Evolutionary conservation across 2,329 filamentous ascomycete species (phyloP).

Genomic region (Ilyonectria robusta): DNA sequence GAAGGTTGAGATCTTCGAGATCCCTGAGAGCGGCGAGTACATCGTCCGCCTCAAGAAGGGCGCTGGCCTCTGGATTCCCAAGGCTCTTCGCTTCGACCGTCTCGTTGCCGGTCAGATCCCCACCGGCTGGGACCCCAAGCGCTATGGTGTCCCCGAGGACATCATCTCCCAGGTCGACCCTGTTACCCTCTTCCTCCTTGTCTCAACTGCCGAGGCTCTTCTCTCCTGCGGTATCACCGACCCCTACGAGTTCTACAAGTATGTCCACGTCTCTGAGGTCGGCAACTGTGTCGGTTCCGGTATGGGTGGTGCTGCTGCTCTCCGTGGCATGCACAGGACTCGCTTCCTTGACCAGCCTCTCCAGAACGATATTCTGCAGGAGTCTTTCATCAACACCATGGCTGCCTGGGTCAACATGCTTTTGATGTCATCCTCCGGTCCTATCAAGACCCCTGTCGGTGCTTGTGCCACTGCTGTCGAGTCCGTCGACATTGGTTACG

Average conservation of each 20-base stretch:
- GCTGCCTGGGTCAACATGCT: constrained; percentile 99
- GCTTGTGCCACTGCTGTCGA: constrained; percentile 98
- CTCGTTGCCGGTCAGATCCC: constrained; percentile 97
- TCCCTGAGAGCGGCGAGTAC: constrained; percentile 93
- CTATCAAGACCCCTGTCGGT: constrained; percentile 98
- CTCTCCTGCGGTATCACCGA: constrained; percentile 96
- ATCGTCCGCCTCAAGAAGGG: constrained; percentile 96
- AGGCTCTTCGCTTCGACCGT: constrained; percentile 96
- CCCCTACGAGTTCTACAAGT: constrained; percentile 99
- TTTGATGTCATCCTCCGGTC: constrained; percentile 94
- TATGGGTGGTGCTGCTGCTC: constrained; percentile 93
- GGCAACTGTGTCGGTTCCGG: constrained; percentile 99
- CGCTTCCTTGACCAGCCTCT: constrained; percentile 96
- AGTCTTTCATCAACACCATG: constrained; percentile 99
- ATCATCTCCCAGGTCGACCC: constrained; percentile 98
- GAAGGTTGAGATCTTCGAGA: constrained; percentile 97
- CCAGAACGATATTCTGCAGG: constrained; percentile 98
- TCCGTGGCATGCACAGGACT: constrained; percentile 98
- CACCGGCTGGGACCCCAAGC: constrained; percentile 96
- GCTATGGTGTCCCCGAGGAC: constrained; percentile 96
- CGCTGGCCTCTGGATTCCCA: constrained; percentile 93
- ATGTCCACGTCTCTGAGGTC: constrained; percentile 97
- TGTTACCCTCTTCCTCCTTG: constrained; percentile 94
- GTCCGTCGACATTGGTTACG: constrained; percentile 97
- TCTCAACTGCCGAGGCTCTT: constrained; percentile 92